Conservation (phyloP, 306 rosid species). For the Abrus precatorius region DNA sequence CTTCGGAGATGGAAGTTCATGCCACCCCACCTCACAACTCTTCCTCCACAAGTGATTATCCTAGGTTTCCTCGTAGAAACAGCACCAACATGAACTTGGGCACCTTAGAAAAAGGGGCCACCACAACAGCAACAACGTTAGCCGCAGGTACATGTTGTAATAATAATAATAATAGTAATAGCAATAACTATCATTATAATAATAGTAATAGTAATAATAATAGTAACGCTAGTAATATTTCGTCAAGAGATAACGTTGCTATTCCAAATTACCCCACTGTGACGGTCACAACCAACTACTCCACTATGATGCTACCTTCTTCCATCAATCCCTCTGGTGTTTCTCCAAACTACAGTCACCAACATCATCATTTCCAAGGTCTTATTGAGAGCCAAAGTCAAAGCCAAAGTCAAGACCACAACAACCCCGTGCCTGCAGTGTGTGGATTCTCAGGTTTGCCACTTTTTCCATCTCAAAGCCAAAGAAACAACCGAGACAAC, state of each 20-base stretch:
- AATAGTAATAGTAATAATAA: neutral
- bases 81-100: slow-evolving; percentile 21
- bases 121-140: slow-evolving; percentile 39
- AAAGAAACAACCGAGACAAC: slow-evolving; percentile 50
- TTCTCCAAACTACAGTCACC: slow-evolving; percentile 39
- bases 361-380: slow-evolving; percentile 43
- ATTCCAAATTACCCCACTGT: slow-evolving; percentile 56
- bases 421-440: slow-evolving; percentile 59
- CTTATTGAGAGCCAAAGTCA: slow-evolving; percentile 26
- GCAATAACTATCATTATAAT: slow-evolving; percentile 29
- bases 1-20: slow-evolving; percentile 85
- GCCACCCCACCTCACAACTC: neutral
- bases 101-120: slow-evolving; percentile 28
- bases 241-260: slow-evolving; percentile 55
- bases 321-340: slow-evolving; percentile 40
- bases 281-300: slow-evolving; percentile 76
- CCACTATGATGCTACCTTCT: slow-evolving; percentile 75
- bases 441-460: slow-evolving; percentile 97
- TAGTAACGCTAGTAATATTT: neutral
- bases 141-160: slow-evolving; percentile 48
- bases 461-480: slow-evolving; percentile 76
- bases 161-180: neutral
- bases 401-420: slow-evolving; percentile 23
- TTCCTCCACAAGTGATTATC: slow-evolving; percentile 30
- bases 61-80: slow-evolving; percentile 65